Conservation (phyloP, 140 eudicot species). For the Cichorium intybus region DNA sequence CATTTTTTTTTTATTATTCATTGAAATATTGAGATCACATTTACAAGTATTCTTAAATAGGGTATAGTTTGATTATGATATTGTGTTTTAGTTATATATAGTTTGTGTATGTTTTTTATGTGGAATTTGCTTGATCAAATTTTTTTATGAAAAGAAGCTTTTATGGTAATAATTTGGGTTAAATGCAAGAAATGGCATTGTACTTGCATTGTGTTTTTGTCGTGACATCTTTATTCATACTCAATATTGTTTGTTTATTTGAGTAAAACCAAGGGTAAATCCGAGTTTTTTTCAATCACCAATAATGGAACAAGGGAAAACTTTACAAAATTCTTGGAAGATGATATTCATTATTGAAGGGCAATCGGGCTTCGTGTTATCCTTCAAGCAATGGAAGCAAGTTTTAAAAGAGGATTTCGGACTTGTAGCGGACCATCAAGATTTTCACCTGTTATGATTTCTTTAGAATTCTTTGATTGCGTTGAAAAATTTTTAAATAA, state of each 20-base stretch:
- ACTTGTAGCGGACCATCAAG: not conserved
- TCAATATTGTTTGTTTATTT: no score
- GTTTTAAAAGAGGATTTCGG: not conserved
- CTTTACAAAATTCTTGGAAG: not conserved
- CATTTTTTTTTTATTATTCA: not conserved
- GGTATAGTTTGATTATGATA: not conserved
- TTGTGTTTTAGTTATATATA: not conserved
- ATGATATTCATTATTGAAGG: not conserved
- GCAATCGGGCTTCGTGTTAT: not conserved
- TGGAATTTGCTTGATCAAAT: no score
- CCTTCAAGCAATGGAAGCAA: not conserved
- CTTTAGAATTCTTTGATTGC: no score
- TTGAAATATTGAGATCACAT: not conserved
- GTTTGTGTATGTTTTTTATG: no score
- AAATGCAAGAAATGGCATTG: no score
- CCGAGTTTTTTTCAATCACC: not conserved
- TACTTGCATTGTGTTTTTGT: no score
- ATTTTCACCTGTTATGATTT: no score
- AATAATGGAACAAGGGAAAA: not conserved
- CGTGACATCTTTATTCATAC: no score
- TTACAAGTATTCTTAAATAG: not conserved
- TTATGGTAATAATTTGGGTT: no score
- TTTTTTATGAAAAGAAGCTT: no score
- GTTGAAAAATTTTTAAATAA: not conserved
- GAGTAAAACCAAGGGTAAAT: no score